Evolutionary conservation across 2,329 filamentous ascomycete species (phyloP), one percentile per base, ranked within the genome.

Genomic region (Ascosphaera apis): DNA sequence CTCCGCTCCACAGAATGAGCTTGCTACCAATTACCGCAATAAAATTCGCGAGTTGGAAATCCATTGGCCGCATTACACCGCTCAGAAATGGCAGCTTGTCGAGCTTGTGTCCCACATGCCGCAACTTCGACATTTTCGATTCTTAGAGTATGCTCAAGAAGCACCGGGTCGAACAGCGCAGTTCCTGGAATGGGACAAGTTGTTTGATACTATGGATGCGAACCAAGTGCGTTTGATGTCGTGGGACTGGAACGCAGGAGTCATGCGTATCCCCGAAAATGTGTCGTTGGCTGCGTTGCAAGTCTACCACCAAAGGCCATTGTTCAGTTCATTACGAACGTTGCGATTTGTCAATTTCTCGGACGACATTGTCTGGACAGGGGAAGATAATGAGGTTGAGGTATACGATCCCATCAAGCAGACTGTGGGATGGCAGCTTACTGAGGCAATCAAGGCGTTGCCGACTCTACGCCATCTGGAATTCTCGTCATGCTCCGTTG

Each of bases 401-500:
- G 37, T 43, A 4, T 21, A 21, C 9, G 19, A 21, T 21, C 4
- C 4, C 4, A 9, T 4, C 4, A 21, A 4, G 31, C 31, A 5
- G 31, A 18, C 11, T n/a, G 6, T 21, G 5, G 31, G 6, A 4
- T 12, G 11, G 11, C 12, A 12, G 12, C 31, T 33, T 21, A 15
- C 31, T 12, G 4, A 33, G n/a, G 15, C 31, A 4, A 12, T 33
- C 15, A 17, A 33, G 15, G 60, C 65, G 17, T 62, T 93, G 6
- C 67, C 72, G 1, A 54, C 65, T 1, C 60, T 95, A 4, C 65
- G 65, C 37, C 67, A 73, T 37, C 57, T 93, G 8, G 62, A 72
- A 1, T 73, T 93, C 43, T 72, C 84, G 47, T 76, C 75, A 5
- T 91, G 76, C 31, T 75, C 72, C 2, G 62, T 79, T 23, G 65